phyloP scores from a whole-genome alignment of 106 monocot species.

The Posidonia australis region DNA sequence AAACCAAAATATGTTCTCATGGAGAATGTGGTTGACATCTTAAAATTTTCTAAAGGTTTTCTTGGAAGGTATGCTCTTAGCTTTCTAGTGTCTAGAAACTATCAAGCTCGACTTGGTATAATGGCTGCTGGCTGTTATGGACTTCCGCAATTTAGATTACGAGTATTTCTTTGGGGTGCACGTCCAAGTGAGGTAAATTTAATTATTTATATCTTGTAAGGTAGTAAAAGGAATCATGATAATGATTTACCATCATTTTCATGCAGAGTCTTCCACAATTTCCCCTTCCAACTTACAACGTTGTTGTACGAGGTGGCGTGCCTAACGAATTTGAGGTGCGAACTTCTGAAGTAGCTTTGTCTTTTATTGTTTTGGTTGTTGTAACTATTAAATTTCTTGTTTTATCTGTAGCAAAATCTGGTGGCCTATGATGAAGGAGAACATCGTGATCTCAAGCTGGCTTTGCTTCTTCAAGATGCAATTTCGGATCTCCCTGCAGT shows the following conservation, averaged over 20 bases:
- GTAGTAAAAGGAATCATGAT: not conserved
- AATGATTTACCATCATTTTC: not conserved
- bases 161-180: constrained; percentile 58
- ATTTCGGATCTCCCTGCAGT: constrained; percentile 57
- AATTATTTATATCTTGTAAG: not conserved
- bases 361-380: not conserved
- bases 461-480: constrained; percentile 47
- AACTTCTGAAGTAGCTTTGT: not conserved
- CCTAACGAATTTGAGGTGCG: constrained; percentile 61
- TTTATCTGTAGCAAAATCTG: constrained; percentile 31
- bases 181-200: constrained; percentile 29
- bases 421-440: constrained; percentile 54
- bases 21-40: constrained; percentile 95
- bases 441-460: constrained; percentile 24
- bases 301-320: constrained; percentile 33
- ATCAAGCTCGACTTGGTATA: constrained; percentile 56
- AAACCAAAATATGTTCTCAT: constrained; percentile 82
- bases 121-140: constrained; percentile 75
- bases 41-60: constrained; percentile 69
- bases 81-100: constrained; percentile 41
- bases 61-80: constrained; percentile 78
- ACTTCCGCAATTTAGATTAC: constrained; percentile 49
- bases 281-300: constrained; percentile 68
- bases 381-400: not conserved
- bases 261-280: constrained; percentile 54